Percentiles rank a stretch among this genome's conserved stretches.
Conservation (phyloP, 805 yeast genomes). For the Grigorovia humatica region DNA sequence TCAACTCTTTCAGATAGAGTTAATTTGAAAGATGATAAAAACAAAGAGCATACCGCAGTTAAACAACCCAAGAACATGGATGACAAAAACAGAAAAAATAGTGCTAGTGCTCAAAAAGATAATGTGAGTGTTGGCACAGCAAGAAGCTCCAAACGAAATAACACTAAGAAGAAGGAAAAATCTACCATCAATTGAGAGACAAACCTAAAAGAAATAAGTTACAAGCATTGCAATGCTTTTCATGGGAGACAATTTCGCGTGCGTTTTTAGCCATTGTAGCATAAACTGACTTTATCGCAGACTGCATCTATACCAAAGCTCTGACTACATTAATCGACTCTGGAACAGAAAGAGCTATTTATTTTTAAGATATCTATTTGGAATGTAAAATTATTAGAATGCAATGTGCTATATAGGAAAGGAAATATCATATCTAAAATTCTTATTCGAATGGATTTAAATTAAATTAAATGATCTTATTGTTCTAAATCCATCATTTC, state of each 20-base stretch:
- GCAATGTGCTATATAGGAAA: background rate
- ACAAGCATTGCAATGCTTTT: too few relatives aligned
- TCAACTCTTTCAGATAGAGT: background rate
- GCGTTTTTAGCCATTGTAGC: too few relatives aligned
- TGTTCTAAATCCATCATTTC: conserved; percentile 10
- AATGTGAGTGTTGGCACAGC: too few relatives aligned
- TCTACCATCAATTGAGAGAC: too few relatives aligned
- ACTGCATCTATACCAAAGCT: too few relatives aligned
- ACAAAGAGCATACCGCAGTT: background rate
- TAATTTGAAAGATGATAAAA: background rate
- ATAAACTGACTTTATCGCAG: too few relatives aligned
- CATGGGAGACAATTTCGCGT: too few relatives aligned
- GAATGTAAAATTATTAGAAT: background rate
- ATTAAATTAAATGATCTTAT: background rate
- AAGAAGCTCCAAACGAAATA: background rate
- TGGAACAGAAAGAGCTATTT: too few relatives aligned
- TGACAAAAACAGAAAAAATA: background rate
- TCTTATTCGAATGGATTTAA: background rate
- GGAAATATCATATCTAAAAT: background rate
- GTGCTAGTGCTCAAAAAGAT: too few relatives aligned
- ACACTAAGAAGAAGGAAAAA: background rate
- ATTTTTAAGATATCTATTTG: background rate
- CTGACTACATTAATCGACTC: too few relatives aligned
- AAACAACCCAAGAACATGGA: background rate
- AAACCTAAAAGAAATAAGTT: too few relatives aligned